Evolutionary conservation across 2,329 filamentous ascomycete species (phyloP), one percentile per base, ranked within the genome.

Genomic region (Colletotrichum navitas): DNA sequence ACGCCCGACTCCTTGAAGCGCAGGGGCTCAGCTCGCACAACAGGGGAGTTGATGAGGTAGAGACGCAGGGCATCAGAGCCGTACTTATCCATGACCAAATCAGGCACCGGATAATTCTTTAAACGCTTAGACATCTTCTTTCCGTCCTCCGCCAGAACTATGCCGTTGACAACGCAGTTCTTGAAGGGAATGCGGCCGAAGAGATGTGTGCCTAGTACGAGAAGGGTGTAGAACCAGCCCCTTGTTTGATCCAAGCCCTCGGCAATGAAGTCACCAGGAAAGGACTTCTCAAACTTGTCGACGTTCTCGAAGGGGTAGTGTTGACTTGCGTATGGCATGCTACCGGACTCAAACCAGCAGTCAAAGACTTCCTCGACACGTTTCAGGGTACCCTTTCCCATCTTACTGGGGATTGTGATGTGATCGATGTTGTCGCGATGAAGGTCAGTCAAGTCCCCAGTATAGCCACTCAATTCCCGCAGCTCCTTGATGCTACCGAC

Each of bases 121-220:
- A 97, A 86, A 65, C 95, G 90, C 83, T 98, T 98, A 8, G 94
- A 97, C 95, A 98, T 98, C 86, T 98, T 98, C 86, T 97, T 98
- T 67, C 95, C 95, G 78, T 97, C 94, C 80, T 97, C 94, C 0
- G 95, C 95, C 51, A 98, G 87, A 5, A 98, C 94, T 74, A 97
- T 96, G 61, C 95, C 95, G 79, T 97, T 98, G 73, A 97, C 94
- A n/a, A 98, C 93, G 77, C 94, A 97, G 80, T 97, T 98, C 83
- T 96, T 91, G 87, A 97, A 98, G 0, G 95, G 94, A 2, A 94
- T 90, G 45, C 90, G 88, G 54, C 93, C 93, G 77, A 96, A 97
- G 5, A 98, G 87, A 79, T 97, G 93, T 10, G 93, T 96, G 43
- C 95, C 95, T 59, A 98, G 85, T 12, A 98, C 94, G 26, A 94